These are phyloP conservation scores for Phaeosphaeriaceae sp. DNA, from an alignment of 2,329 filamentous ascomycete species.

Conservation along the genomic window DNA sequence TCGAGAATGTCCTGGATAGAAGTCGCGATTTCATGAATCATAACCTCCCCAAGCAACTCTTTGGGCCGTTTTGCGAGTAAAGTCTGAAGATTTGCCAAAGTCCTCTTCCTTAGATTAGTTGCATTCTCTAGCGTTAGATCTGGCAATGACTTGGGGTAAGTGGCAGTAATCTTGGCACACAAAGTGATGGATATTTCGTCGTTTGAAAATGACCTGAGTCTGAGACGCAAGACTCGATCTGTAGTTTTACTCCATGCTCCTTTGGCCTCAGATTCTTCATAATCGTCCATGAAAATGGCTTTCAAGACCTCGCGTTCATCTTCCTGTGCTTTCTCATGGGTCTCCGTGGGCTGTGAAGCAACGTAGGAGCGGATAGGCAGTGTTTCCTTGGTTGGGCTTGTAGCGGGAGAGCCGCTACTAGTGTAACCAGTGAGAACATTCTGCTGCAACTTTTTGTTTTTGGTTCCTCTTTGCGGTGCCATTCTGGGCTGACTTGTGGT, in stretches of 20 bases:
- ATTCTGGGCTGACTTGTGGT: conserved; percentile 50
- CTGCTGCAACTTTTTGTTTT: conserved; percentile 46
- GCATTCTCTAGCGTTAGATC: conserved; percentile 71
- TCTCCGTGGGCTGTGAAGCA: conserved; percentile 56
- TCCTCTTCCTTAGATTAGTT: conserved; percentile 70
- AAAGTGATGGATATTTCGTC: conserved; percentile 73
- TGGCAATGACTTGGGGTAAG: conserved; percentile 86
- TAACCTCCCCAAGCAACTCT: conserved; percentile 66
- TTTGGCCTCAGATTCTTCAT: conserved; percentile 72
- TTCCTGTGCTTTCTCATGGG: conserved; percentile 81
- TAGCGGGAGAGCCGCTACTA: conserved; percentile 25
- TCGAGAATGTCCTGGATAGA: conserved; percentile 75
- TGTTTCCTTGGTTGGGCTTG: conserved; percentile 36
- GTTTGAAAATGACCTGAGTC: conserved; percentile 75
- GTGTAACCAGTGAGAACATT: conserved; percentile 41
- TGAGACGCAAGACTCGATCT: conserved; percentile 80
- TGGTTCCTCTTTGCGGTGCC: conserved; percentile 55
- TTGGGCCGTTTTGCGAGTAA: conserved; percentile 74
- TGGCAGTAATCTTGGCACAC: conserved; percentile 82
- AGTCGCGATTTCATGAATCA: conserved; percentile 68
- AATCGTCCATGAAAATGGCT: conserved; percentile 91
- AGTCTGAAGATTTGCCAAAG: conserved; percentile 72
- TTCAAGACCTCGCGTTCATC: conserved; percentile 86
- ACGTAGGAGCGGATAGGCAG: conserved; percentile 41
- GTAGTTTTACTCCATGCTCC: conserved; percentile 89